These are phyloP conservation scores for Ceratopteris richardii DNA, from an alignment of 75 land plant genomes.

Conservation along the genomic window DNA sequence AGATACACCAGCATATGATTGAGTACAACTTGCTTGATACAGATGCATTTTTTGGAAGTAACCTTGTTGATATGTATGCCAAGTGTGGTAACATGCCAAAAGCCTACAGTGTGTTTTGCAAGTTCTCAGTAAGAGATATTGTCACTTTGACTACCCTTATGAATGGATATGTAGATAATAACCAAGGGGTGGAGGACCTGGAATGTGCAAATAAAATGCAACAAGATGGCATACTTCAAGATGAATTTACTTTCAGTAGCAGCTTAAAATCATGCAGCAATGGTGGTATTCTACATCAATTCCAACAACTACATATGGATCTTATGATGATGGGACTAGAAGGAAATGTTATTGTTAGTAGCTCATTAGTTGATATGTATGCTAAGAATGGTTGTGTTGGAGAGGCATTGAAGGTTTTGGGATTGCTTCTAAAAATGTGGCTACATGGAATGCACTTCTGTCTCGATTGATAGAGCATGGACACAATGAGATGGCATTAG, in stretches of 20 bases:
- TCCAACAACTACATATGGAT: neutral
- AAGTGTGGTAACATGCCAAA: neutral
- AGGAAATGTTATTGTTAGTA: neutral
- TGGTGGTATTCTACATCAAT: neutral
- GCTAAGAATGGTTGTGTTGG: neutral
- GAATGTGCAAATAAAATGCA: slow-evolving; percentile 1
- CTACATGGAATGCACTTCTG: neutral
- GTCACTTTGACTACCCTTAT: neutral
- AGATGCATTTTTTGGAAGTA: slow-evolving; percentile 50
- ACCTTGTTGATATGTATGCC: slow-evolving; percentile 37
- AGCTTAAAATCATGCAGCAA: neutral
- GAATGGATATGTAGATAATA: slow-evolving; percentile 2
- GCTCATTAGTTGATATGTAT: neutral
- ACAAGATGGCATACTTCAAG: too few species aligned
- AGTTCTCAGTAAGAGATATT: neutral
- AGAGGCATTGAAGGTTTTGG: neutral
- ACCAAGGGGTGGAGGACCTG: neutral
- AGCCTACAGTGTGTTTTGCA: neutral
- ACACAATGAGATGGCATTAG: neutral
- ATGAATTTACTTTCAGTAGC: neutral
- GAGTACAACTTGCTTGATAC: slow-evolving; percentile 12
- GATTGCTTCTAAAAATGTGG: neutral
- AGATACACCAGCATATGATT: too few species aligned
- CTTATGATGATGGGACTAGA: neutral
- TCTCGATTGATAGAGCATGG: neutral